These are phyloP conservation scores for Sarocladium kiliense DNA, from an alignment of 2,329 filamentous ascomycete species.

Conservation along the genomic window DNA sequence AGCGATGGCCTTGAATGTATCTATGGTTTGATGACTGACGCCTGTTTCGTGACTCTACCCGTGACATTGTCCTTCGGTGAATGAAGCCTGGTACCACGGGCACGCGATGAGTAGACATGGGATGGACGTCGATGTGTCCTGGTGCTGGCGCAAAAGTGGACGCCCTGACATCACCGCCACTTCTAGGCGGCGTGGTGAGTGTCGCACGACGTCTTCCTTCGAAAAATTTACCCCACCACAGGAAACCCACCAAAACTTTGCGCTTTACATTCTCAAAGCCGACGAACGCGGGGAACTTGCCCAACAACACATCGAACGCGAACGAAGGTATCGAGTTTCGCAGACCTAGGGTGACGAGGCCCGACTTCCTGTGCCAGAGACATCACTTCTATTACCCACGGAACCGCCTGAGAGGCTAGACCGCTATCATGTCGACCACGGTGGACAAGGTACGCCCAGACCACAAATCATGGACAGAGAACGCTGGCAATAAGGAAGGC, in stretches of 20 bases:
- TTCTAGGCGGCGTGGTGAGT: neutral
- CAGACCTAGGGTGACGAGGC: neutral
- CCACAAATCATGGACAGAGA: neutral
- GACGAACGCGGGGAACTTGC: neutral
- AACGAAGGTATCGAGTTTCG: constrained; percentile 7
- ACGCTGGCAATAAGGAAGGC: neutral
- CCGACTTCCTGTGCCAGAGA: neutral
- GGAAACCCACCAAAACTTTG: constrained; percentile 9
- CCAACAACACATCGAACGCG: neutral
- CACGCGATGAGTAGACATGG: too few relatives aligned
- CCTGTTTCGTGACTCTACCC: too few relatives aligned
- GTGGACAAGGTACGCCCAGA: constrained; percentile 75
- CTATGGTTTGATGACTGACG: neutral
- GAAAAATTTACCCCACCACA: constrained; percentile 37
- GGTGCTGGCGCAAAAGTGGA: neutral
- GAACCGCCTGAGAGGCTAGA: constrained; percentile 4
- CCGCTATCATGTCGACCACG: constrained; percentile 80
- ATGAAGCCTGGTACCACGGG: too few relatives aligned
- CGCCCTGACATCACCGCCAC: constrained; percentile 27
- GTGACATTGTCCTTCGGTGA: too few relatives aligned
- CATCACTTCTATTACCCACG: neutral
- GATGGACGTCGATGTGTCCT: too few relatives aligned
- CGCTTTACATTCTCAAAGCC: neutral
- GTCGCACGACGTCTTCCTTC: neutral
- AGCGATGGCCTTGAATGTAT: constrained; percentile 4